Conservation (phyloP, 2,329 filamentous ascomycete genomes). For the Remersonia thermophila region DNA sequence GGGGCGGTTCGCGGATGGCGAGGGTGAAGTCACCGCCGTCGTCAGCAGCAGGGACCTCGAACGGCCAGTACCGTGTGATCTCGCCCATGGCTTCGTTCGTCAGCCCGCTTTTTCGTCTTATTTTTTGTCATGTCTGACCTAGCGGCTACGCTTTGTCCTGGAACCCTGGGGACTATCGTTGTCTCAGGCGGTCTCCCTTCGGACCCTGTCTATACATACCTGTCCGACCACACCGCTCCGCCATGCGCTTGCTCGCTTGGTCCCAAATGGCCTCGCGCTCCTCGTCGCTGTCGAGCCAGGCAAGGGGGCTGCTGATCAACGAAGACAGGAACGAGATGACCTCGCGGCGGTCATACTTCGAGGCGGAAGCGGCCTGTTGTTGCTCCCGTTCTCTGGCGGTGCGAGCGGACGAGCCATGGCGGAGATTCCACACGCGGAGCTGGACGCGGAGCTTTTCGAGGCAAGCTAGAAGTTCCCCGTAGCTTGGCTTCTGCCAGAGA, state of each 20-base stretch:
- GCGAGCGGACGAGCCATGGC: no score
- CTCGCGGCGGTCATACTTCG: constrained; percentile 29
- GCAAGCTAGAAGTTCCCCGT: constrained; percentile 47
- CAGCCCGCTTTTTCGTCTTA: neutral
- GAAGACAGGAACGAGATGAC: constrained; percentile 55
- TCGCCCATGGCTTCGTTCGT: constrained; percentile 38
- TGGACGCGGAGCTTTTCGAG: constrained; percentile 55
- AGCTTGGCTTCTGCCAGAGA: constrained; percentile 63
- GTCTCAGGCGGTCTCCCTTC: no score
- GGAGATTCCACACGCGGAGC: constrained; percentile 55
- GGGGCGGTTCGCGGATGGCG: constrained; percentile 68
- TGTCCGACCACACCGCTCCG: constrained; percentile 72
- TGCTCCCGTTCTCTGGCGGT: no score
- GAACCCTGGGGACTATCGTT: no score
- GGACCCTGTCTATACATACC: constrained; percentile 32
- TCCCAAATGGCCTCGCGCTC: constrained; percentile 62
- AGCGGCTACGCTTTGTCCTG: no score
- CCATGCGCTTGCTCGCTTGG: constrained; percentile 63
- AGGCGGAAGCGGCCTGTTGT: constrained; percentile 19
- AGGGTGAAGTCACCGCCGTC: constrained; percentile 44
- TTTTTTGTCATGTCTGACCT: neutral
- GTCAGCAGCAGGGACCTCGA: constrained; percentile 25
- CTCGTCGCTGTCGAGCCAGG: constrained; percentile 57
- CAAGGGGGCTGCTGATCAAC: constrained; percentile 54
- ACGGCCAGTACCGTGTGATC: constrained; percentile 42